Percentiles rank a stretch among this genome's conserved stretches.
These are phyloP conservation scores for Phlegmacium glaucopus DNA, from an alignment of 768 basidiomycete species.

Conservation along the genomic window DNA sequence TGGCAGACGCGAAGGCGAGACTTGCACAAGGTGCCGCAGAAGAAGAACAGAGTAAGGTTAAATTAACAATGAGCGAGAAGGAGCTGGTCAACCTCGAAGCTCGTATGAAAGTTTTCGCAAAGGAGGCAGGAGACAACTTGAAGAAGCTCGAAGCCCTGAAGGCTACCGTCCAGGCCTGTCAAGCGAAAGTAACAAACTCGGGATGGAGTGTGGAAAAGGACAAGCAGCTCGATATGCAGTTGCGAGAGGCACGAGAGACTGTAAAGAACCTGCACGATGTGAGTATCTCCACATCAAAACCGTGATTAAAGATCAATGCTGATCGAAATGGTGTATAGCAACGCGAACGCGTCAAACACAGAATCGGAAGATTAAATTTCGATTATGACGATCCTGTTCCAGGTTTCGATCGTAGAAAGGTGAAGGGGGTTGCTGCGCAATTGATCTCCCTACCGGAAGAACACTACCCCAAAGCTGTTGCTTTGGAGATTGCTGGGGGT, in stretches of 20 bases:
- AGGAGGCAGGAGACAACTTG: slow-evolving; percentile 75
- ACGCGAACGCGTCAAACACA: slow-evolving; percentile 62
- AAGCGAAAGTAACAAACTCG: slow-evolving; percentile 48
- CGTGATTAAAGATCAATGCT: background rate
- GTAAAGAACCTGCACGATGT: slow-evolving; percentile 66
- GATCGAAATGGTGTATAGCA: slow-evolving; percentile 40
- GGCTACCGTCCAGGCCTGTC: slow-evolving; percentile 54
- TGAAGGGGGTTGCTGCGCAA: slow-evolving; percentile 90
- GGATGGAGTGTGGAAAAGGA: slow-evolving; percentile 83
- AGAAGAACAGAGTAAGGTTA: slow-evolving; percentile 76
- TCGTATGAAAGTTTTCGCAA: slow-evolving; percentile 79
- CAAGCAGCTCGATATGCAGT: slow-evolving; percentile 45
- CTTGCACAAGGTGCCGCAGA: slow-evolving; percentile 77
- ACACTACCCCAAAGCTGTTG: slow-evolving; percentile 79
- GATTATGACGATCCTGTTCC: slow-evolving; percentile 75
- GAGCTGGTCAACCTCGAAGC: slow-evolving; percentile 77
- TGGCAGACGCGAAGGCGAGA: slow-evolving; percentile 78
- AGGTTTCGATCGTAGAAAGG: slow-evolving; percentile 78
- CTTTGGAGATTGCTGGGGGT: slow-evolving; percentile 90
- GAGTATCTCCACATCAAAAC: slow-evolving; percentile 13
- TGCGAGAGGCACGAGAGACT: slow-evolving; percentile 49
- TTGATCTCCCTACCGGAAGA: slow-evolving; percentile 71
- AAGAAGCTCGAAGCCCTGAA: slow-evolving; percentile 62
- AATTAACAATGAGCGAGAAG: slow-evolving; percentile 72
- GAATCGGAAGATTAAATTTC: slow-evolving; percentile 73